phyloP scores from a whole-genome alignment of 495 filamentous ascomycete genomes.

The Aspergillus coremiiformis region DNA sequence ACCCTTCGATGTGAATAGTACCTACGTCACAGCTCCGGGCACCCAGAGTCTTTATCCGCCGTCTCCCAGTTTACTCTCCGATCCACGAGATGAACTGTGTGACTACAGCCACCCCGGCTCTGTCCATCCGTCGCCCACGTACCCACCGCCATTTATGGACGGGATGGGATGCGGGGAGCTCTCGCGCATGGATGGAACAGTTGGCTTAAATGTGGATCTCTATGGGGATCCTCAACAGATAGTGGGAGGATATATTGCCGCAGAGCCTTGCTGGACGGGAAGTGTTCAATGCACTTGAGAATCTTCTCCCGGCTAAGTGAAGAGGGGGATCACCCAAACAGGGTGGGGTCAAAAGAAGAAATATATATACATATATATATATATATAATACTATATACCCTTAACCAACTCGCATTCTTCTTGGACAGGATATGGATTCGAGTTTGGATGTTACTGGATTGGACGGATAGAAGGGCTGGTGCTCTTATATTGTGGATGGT shows the following conservation, averaged over 20 bases:
- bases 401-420: background rate
- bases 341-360: no score
- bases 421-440: background rate
- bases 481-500: background rate
- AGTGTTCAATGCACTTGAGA: slow-evolving; percentile 8
- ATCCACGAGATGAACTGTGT: slow-evolving; percentile 27
- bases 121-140: slow-evolving; percentile 26
- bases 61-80: slow-evolving; percentile 31
- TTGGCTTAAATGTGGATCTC: slow-evolving; percentile 29
- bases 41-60: slow-evolving; percentile 31
- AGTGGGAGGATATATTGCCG: slow-evolving; percentile 23
- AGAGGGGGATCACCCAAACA: background rate
- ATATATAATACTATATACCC: background rate
- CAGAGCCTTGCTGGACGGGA: slow-evolving; percentile 32
- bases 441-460: background rate
- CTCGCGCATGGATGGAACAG: slow-evolving; percentile 18
- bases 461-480: background rate
- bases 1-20: slow-evolving; percentile 25
- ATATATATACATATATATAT: no score
- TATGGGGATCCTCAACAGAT: slow-evolving; percentile 28
- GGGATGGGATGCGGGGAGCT: slow-evolving; percentile 26
- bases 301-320: background rate
- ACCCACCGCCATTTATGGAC: slow-evolving; percentile 28
- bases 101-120: slow-evolving; percentile 24
- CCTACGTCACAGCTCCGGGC: slow-evolving; percentile 29